These are phyloP conservation scores for Coleophoma crateriformis DNA, from an alignment of 2,329 filamentous ascomycete genomes.

Conservation along the genomic window DNA sequence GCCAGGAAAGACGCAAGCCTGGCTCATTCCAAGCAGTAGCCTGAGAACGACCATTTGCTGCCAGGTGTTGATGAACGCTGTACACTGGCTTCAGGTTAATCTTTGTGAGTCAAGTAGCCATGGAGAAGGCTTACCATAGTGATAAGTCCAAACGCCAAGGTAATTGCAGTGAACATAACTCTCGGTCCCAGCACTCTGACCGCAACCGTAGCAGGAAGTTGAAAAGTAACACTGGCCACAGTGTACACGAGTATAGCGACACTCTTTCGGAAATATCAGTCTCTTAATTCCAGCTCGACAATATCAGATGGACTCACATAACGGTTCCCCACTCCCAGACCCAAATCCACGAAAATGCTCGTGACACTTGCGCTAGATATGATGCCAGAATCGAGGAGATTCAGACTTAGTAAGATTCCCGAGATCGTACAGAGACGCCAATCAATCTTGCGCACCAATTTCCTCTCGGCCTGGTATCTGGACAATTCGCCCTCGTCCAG, in stretches of 20 bases:
- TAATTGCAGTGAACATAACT: conserved; percentile 54
- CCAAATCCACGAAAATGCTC: conserved; percentile 57
- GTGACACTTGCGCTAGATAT: conserved; percentile 66
- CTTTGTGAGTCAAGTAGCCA: neutral
- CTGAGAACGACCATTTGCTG: conserved; percentile 63
- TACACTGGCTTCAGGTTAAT: conserved; percentile 33
- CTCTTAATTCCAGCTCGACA: conserved; percentile 1
- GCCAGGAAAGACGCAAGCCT: conserved; percentile 48
- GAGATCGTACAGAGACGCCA: conserved; percentile 65
- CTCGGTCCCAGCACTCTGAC: conserved; percentile 61
- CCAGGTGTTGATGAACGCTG: conserved; percentile 63
- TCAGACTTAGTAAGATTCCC: conserved; percentile 63
- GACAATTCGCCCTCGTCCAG: neutral
- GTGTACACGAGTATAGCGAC: conserved; percentile 72
- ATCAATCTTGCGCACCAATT: conserved; percentile 58
- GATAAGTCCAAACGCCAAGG: conserved; percentile 56
- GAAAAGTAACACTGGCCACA: conserved; percentile 60
- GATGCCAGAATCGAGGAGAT: conserved; percentile 65
- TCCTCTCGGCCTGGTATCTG: conserved; percentile 25
- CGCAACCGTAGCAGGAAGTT: conserved; percentile 62
- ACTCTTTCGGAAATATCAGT: neutral
- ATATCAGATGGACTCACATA: conserved; percentile 34
- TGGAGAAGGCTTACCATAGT: conserved; percentile 37
- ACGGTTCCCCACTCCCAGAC: conserved; percentile 53
- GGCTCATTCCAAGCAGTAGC: conserved; percentile 59